Percentiles rank a stretch among this genome's conserved stretches.
phyloP scores from a whole-genome alignment of 192 early-diverging fungal species.

The Kickxella alabastrina region DNA sequence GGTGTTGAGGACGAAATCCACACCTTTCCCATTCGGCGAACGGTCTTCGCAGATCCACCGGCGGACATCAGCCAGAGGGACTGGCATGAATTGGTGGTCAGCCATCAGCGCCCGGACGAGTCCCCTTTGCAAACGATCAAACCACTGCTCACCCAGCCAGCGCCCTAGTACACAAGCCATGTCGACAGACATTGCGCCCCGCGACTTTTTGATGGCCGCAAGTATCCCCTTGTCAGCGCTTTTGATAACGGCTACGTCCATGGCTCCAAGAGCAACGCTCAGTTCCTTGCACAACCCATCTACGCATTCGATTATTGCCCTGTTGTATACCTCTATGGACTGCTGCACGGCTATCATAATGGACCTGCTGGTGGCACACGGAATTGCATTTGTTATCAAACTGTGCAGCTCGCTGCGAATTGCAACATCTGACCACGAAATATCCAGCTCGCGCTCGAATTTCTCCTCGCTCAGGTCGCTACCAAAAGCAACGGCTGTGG shows the following conservation, averaged over 20 bases:
- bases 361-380: slow-evolving; percentile 21
- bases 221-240: neutral
- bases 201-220: neutral
- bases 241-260: neutral
- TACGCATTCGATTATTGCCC: slow-evolving; percentile 10
- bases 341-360: slow-evolving; percentile 38
- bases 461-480: slow-evolving; percentile 24
- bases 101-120: slow-evolving; percentile 22
- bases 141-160: slow-evolving; percentile 30
- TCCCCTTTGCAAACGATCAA: slow-evolving; percentile 12
- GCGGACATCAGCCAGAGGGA: slow-evolving; percentile 23
- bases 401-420: slow-evolving; percentile 29
- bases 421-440: slow-evolving; percentile 16
- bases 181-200: slow-evolving; percentile 9
- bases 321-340: slow-evolving; percentile 41
- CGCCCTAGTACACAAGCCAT: slow-evolving; percentile 14
- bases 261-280: neutral
- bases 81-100: slow-evolving; percentile 26
- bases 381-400: slow-evolving; percentile 24
- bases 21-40: slow-evolving; percentile 22
- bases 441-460: slow-evolving; percentile 11
- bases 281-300: slow-evolving; percentile 3
- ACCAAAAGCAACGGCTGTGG: slow-evolving; percentile 17
- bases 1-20: slow-evolving; percentile 29
- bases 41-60: slow-evolving; percentile 41